Percentiles rank a stretch among this genome's conserved stretches.
phyloP scores from a whole-genome alignment of 148 eudicot genomes.

The Arbutus unedo region DNA sequence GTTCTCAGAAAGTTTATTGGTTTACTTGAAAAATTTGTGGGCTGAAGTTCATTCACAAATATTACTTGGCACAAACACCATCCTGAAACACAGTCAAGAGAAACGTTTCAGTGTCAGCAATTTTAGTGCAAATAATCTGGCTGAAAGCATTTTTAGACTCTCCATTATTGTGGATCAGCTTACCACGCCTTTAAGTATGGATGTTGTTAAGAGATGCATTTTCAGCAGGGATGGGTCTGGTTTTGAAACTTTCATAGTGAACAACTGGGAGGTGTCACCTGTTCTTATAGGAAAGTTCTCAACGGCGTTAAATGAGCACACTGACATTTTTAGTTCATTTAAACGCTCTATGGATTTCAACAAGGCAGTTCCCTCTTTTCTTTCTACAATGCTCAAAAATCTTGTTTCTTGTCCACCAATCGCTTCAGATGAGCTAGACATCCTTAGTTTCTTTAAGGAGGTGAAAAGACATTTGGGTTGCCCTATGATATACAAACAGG shows the following conservation, averaged over 20 bases:
- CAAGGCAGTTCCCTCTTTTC: constrained; percentile 34
- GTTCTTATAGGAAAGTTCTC: constrained; percentile 34
- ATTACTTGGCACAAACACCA: constrained; percentile 22
- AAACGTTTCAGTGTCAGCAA: constrained; percentile 37
- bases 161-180: constrained; percentile 33
- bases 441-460: constrained; percentile 49
- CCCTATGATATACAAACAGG: constrained; percentile 70
- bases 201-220: constrained; percentile 37
- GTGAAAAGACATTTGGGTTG: constrained; percentile 45
- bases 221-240: constrained; percentile 36
- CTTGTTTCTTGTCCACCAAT: constrained; percentile 67
- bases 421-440: constrained; percentile 60
- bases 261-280: constrained; percentile 74
- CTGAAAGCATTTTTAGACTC: constrained; percentile 72
- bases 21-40: constrained; percentile 50
- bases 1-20: constrained; percentile 29
- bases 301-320: constrained; percentile 24
- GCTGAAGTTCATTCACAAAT: constrained; percentile 36
- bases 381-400: constrained; percentile 41
- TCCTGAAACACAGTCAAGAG: constrained; percentile 16
- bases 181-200: constrained; percentile 19
- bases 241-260: constrained; percentile 45
- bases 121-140: constrained; percentile 40
- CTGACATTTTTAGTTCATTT: constrained; percentile 44
- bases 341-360: constrained; percentile 28